Base-by-base conservation (phyloP, 2,329 filamentous ascomycete genomes). In the Lasiodiplodia gonubiensis region DNA sequence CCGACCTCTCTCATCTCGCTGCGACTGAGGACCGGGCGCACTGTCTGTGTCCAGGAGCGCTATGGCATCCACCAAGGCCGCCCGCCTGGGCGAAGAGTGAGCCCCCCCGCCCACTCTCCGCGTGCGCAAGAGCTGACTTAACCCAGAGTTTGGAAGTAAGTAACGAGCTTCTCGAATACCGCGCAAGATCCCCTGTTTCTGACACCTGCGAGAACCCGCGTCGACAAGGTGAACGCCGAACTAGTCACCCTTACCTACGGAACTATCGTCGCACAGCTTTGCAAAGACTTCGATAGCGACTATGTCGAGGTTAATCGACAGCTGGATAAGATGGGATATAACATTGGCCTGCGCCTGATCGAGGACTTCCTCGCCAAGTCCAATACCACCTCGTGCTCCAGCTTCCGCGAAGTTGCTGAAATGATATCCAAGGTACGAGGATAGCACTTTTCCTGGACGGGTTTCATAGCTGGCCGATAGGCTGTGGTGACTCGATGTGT, bases 291-390 rank as follows among this genome's bases (percentile, higher is more conserved):
- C 78, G 93, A 97, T 74, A 90, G 88, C 74, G 93, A 98, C 81
- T 99, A 99, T 78, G 85, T 88, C 63, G 93, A 98, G 79, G 94
- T 99, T 77, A 99, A 99, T 83, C 93, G 94, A 79, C 95, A 99
- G 79, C 86, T 99, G 53, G 95, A 99, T 78, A 96, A 94, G 82
- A 99, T 99, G 95, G 95, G 95, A 66, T 97, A 98, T 83, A 98
- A 98, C 76, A 99, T 99, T 71, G 95, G 95, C 33, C 85, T 98
- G 76, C 92, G 95, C 46, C 82, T 99, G 71, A 97, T 99, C 73
- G 95, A 99, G 74, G 95, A 99, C 81, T 99, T 97, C 76, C 88
- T 99, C 21, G 95, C 95, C 74, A 98, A 97, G 80, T 95, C 93
- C 5, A 94, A 93, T 73, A 93, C 92, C 2, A 92, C 93, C 73